Percentiles rank a stretch among this genome's conserved stretches.
Conservation (phyloP, 805 yeast genomes). For the Hanseniaspora guilliermondii region DNA sequence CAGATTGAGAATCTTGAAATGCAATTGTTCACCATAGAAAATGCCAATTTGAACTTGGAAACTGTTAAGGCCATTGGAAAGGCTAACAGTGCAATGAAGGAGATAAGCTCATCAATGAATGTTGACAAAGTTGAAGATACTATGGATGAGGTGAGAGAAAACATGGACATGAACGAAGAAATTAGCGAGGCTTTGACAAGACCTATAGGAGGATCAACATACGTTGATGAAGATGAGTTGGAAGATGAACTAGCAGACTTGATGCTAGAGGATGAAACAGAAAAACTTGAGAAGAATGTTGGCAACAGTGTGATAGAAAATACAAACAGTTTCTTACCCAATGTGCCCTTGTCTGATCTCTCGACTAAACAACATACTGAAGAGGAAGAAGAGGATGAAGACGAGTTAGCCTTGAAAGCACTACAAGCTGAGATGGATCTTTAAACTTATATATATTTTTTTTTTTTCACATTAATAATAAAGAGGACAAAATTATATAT, state of each 20-base stretch:
- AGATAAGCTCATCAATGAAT: slow-evolving; percentile 86
- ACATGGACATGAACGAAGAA: slow-evolving; percentile 88
- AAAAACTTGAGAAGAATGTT: slow-evolving; percentile 33
- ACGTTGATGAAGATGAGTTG: slow-evolving; percentile 78
- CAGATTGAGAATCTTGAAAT: slow-evolving; percentile 84
- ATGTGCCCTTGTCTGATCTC: slow-evolving; percentile 12
- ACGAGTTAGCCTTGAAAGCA: slow-evolving; percentile 67
- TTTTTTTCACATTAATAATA: too few relatives aligned
- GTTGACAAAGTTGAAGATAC: slow-evolving; percentile 94
- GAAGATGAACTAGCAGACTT: slow-evolving; percentile 85
- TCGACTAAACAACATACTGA: slow-evolving; percentile 20
- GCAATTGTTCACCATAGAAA: slow-evolving; percentile 80
- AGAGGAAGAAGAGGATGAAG: slow-evolving; percentile 58
- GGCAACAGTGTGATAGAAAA: slow-evolving; percentile 4
- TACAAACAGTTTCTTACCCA: slow-evolving; percentile 9
- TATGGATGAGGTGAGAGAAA: slow-evolving; percentile 96
- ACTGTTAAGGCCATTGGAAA: slow-evolving; percentile 98
- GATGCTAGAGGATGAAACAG: slow-evolving; percentile 68
- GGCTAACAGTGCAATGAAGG: slow-evolving; percentile 93
- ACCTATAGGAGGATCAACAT: slow-evolving; percentile 64
- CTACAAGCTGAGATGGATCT: slow-evolving; percentile 81
- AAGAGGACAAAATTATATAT: too few relatives aligned
- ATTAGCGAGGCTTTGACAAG: slow-evolving; percentile 91
- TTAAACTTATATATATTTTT: too few relatives aligned
- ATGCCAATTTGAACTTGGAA: slow-evolving; percentile 90